Evolutionary conservation across 495 filamentous ascomycete genomes (phyloP).

Genomic region (Podospora conica): DNA sequence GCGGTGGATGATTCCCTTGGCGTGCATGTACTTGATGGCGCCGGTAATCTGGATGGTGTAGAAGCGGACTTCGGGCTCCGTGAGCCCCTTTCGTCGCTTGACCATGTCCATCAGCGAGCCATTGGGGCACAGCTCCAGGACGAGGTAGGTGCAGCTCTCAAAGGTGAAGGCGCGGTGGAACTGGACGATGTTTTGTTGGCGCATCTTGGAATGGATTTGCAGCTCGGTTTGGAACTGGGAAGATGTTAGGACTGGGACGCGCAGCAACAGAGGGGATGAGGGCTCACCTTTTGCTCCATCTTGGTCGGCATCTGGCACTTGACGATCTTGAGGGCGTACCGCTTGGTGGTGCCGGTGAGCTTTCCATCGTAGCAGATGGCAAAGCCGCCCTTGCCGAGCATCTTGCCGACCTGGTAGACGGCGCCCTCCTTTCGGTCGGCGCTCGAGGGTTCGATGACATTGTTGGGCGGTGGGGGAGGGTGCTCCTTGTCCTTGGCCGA

Average conservation of each 20-base stretch:
- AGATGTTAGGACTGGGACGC: slow-evolving; percentile 28
- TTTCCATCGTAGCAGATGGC: slow-evolving; percentile 83
- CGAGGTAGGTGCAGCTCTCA: slow-evolving; percentile 80
- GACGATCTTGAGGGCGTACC: slow-evolving; percentile 85
- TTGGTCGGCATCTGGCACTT: slow-evolving; percentile 79
- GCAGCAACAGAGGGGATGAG: not conserved
- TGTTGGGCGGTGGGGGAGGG: slow-evolving; percentile 67
- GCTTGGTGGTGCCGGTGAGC: slow-evolving; percentile 54
- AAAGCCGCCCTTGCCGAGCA: slow-evolving; percentile 91
- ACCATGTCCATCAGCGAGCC: slow-evolving; percentile 99
- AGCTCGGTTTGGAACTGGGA: slow-evolving; percentile 90
- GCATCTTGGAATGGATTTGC: slow-evolving; percentile 96
- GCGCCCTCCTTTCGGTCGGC: slow-evolving; percentile 59
- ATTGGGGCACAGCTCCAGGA: slow-evolving; percentile 89
- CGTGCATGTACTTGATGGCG: slow-evolving; percentile 95
- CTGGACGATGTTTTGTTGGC: slow-evolving; percentile 86
- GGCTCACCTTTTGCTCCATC: slow-evolving; percentile 75
- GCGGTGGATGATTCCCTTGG: slow-evolving; percentile 88
- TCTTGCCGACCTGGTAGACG: slow-evolving; percentile 73
- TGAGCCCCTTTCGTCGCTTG: slow-evolving; percentile 75
- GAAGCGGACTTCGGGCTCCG: slow-evolving; percentile 83
- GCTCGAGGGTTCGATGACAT: slow-evolving; percentile 66
- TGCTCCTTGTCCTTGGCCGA: slow-evolving; percentile 59
- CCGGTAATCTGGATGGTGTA: slow-evolving; percentile 92
- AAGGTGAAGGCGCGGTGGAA: slow-evolving; percentile 94